phyloP scores from a whole-genome alignment of 2,329 filamentous ascomycete genomes.

The Ophiostoma sp. region DNA sequence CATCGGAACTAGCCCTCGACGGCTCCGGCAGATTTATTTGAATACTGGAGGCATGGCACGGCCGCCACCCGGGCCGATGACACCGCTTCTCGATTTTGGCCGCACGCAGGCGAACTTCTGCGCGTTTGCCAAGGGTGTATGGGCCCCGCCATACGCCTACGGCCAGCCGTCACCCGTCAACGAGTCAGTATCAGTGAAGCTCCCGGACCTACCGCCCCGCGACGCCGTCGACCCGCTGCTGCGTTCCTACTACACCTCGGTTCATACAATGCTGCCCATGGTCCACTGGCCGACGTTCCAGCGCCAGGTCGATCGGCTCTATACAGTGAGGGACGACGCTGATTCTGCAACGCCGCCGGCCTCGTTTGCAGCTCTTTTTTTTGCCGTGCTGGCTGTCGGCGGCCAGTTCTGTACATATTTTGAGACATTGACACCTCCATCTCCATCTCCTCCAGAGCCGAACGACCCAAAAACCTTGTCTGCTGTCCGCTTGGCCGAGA shows the following conservation, averaged over 20 bases:
- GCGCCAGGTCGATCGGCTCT: conserved; percentile 69
- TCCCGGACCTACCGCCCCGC: conserved; percentile 63
- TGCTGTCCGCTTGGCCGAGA: conserved; percentile 64
- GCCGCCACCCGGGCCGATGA: background rate
- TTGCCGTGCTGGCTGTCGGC: conserved; percentile 76
- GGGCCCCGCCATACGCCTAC: conserved; percentile 68
- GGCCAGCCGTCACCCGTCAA: conserved; percentile 35
- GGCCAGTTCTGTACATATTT: conserved; percentile 57
- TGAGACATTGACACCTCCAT: background rate
- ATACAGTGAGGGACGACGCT: conserved; percentile 37
- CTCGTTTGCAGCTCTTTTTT: conserved; percentile 75
- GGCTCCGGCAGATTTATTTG: background rate
- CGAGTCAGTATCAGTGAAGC: conserved; percentile 28
- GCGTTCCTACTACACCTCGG: conserved; percentile 65
- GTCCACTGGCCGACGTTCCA: conserved; percentile 84
- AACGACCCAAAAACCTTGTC: background rate
- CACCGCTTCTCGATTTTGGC: conserved; percentile 56
- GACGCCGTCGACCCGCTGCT: conserved; percentile 66
- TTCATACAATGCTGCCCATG: conserved; percentile 77
- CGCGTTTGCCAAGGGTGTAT: conserved; percentile 68
- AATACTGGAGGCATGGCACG: background rate
- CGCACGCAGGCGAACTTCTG: conserved; percentile 67
- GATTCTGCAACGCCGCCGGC: background rate
- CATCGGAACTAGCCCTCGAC: background rate
- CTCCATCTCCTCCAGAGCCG: conserved; percentile 46